Base-by-base conservation (phyloP, 371 early-diverging fungal species). In the Coemansia sp. region DNA sequence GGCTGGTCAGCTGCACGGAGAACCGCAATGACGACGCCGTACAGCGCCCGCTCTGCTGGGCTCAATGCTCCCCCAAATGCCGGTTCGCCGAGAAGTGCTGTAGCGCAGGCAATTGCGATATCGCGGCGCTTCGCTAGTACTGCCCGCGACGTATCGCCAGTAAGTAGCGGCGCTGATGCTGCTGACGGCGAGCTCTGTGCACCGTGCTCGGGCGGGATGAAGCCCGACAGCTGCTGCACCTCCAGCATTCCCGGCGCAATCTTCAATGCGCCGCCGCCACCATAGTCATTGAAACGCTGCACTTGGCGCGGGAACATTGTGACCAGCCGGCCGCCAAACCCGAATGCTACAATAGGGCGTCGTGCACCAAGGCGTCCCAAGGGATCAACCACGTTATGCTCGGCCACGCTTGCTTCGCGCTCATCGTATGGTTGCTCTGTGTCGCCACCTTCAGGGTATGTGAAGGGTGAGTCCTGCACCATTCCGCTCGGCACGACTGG, bases 321-420 rank as follows among this genome's bases (percentile, higher is more conserved):
- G 49, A 91, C 77, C 34, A 95, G 79, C 65, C 86, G 85, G 38
- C 97, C 97, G 54, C 94, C 93, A 81, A 94, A 91, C 14, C 94
- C 94, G 77, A 93, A 93, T 0, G 84, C 72, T 5, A 90, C 83
- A 20, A 96, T 57, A 4, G 93, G 90, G 58, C 87, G 85, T 5
- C 92, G 89, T 8, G 84, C 78, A 20, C 72, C 65, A 31, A 65
- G 49, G 2, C 93, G 84, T 2, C 85, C 80, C n/a, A 91, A 72
- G 12, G 89, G 87, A 65, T 91, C 91, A 14, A 68, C 57, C n/a
- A 83, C 53, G 7, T n/a, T 20, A 6, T 31, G 35, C 14, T 34
- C 51, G 3, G 51, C 7, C 51, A 51, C 33, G 34, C 51, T 51
- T 51, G 16, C 34, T 4, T 34, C 34, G 35, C 51, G 31, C 35